Evolutionary conservation across 2,329 filamentous ascomycete species (phyloP), one percentile per base, ranked within the genome.

Genomic region (Ampelomyces quisqualis): DNA sequence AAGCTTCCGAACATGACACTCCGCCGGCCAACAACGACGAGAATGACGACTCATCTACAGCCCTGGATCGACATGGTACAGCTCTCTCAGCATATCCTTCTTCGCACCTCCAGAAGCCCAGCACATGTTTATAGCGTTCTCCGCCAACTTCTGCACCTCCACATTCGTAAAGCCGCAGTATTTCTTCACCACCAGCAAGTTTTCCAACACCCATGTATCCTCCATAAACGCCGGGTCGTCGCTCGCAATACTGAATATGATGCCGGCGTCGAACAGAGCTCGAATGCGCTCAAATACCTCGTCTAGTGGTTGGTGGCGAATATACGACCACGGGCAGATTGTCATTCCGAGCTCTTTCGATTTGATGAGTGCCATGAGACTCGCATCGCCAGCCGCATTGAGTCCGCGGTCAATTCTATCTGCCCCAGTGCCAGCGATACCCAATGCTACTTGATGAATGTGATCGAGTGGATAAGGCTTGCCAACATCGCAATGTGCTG

Each of bases 401-500:
- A 73, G 51, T 5, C 72, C 72, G 47, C 73, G 70, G 43, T 74
- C 71, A 33, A 73, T 70, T 1, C 71, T 60, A 31, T 71, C 67
- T 1, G 62, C 43, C 0, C 70, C 69, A 8, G 39, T 39, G 5
- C 8, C 64, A 60, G 5, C 64, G n/a, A 49, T 45, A 20, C 28
- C 39, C 4, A 17, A 45, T 14, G 35, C 39, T 19, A 45, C 65
- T 42, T 76, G 66, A 1, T 54, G 54, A 11, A 76, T 65, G 41
- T 78, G 73, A 11, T 68, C 67, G 20, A 69, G 67, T 0, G 71
- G 71, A 47, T 77, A 73, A 37, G 72, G 69, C 48, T 76, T 72
- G 31, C 73, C 75, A 31, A 78, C 73, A 41, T 78, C 76, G 53
- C 74, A 77, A 42, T 78, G 76, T 51, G 70, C 70, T 2, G 75